Base-by-base conservation (phyloP, 2,329 filamentous ascomycete species). In the Pseudogymnoascus destructans region DNA sequence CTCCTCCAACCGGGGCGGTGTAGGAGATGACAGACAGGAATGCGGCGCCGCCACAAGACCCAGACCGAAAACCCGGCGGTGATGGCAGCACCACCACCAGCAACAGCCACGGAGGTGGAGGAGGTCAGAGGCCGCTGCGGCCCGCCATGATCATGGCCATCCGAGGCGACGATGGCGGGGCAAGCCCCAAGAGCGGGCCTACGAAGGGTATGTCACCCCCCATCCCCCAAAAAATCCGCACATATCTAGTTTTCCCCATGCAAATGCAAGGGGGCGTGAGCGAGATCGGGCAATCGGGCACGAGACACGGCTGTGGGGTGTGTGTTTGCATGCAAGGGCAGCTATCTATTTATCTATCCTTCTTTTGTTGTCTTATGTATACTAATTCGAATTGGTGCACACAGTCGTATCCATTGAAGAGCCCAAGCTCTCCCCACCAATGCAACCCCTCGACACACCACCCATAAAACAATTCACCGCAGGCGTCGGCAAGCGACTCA, bases 391-490 rank as follows among this genome's bases (percentile, higher is more conserved):
- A 9, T 49, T 7, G 21, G n/a, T 17, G 9, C 13, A 57, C 10
- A 30, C 27, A 30, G 55, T 57, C 17, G 55, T 57, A 6, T 57
- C 55, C 32, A 57, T 57, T 49, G 55, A 30, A 35, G 55, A 57
- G 33, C 55, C 55, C 55, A 36, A 57, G 15, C 27, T 57, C 32
- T 57, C 55, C 13, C 55, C 55, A 13, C 55, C 33, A 10, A 33
- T 57, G 55, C 25, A 57, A 42, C 21, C 55, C 5, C 25, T 32
- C 21, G 55, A 57, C 13, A 54, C 23, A 15, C 23, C 23, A 17
- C 49, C 49, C 49, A 27, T 54, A 8, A 54, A 27, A 27, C 66
- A 67, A 58, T 68, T 65, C 58, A 64, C 55, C 6, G 61, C 59
- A 1, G 52, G 55, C 17, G 17, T 60, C 27, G 59, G 46, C 5